phyloP scores from a whole-genome alignment of 1,284 basidiomycete genomes.

The Leccinum proximum region DNA sequence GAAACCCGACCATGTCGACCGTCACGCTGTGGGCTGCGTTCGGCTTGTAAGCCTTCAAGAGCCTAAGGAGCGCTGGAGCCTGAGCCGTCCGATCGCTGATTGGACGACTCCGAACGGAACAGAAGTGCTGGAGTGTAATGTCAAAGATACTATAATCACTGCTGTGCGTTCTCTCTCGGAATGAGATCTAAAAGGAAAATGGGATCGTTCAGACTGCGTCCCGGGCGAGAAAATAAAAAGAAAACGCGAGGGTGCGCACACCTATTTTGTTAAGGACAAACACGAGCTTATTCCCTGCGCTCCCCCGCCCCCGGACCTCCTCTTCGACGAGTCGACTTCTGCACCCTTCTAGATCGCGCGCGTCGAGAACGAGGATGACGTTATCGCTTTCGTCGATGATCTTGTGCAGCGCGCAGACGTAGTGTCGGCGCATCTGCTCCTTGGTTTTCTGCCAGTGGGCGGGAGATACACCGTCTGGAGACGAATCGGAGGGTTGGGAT shows the following conservation, averaged over 20 bases:
- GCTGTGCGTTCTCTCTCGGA: slow-evolving; percentile 83
- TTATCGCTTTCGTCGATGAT: slow-evolving; percentile 95
- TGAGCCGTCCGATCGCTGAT: too few species aligned
- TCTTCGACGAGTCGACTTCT: slow-evolving; percentile 87
- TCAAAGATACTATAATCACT: slow-evolving; percentile 55
- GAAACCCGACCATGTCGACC: slow-evolving; percentile 61
- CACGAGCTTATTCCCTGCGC: slow-evolving; percentile 55
- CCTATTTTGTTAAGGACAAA: slow-evolving; percentile 95
- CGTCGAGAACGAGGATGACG: slow-evolving; percentile 85
- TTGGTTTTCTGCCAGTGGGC: slow-evolving; percentile 42
- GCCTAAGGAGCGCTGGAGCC: too few species aligned
- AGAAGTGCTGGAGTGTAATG: slow-evolving; percentile 67
- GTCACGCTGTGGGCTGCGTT: slow-evolving; percentile 71
- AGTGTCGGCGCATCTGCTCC: slow-evolving; percentile 67
- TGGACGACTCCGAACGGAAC: too few species aligned
- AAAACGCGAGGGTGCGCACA: slow-evolving; percentile 33
- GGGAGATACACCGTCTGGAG: slow-evolving; percentile 15
- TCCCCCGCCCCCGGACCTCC: slow-evolving; percentile 81
- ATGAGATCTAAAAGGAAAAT: slow-evolving; percentile 68
- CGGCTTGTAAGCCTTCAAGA: slow-evolving; percentile 87
- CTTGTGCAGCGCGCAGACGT: slow-evolving; percentile 78
- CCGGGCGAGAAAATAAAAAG: not conserved
- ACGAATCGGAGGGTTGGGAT: slow-evolving; percentile 16
- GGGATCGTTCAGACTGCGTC: too few species aligned
- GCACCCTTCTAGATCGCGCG: slow-evolving; percentile 90